Evolutionary conservation across 495 filamentous ascomycete species (phyloP).

Genomic region (Annulohypoxylon maeteangense): DNA sequence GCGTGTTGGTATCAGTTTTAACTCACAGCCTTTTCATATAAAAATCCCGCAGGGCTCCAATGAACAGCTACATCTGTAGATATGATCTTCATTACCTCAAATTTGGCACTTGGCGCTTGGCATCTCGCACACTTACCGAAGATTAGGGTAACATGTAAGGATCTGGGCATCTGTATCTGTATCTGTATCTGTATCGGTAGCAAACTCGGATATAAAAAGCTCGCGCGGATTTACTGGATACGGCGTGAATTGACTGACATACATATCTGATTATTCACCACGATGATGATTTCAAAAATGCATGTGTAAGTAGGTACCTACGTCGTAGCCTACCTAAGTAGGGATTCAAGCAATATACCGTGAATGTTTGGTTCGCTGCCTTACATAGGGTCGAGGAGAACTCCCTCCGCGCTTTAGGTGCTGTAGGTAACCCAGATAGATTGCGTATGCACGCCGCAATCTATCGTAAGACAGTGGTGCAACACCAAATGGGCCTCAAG

Average conservation of each 20-base stretch:
- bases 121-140: background rate
- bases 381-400: background rate
- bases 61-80: slow-evolving; percentile 8
- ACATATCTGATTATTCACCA: background rate
- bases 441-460: slow-evolving; percentile 22
- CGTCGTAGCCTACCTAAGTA: background rate
- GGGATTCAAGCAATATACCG: background rate
- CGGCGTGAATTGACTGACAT: background rate
- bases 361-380: background rate
- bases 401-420: slow-evolving; percentile 2
- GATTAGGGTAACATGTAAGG: background rate
- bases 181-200: background rate
- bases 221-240: background rate
- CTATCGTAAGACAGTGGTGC: slow-evolving; percentile 24
- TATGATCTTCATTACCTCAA: slow-evolving; percentile 22
- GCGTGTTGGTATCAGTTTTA: slow-evolving; percentile 11
- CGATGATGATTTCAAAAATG: background rate
- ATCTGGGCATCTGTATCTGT: background rate
- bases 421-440: slow-evolving; percentile 9
- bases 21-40: slow-evolving; percentile 20
- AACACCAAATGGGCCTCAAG: slow-evolving; percentile 6
- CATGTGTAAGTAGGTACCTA: background rate
- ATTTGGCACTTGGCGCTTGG: background rate
- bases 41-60: slow-evolving; percentile 36
- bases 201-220: slow-evolving; percentile 20